Evolutionary conservation across 2,329 filamentous ascomycete species (phyloP), one percentile per base, ranked within the genome.

Genomic region (Xylaria sp.): DNA sequence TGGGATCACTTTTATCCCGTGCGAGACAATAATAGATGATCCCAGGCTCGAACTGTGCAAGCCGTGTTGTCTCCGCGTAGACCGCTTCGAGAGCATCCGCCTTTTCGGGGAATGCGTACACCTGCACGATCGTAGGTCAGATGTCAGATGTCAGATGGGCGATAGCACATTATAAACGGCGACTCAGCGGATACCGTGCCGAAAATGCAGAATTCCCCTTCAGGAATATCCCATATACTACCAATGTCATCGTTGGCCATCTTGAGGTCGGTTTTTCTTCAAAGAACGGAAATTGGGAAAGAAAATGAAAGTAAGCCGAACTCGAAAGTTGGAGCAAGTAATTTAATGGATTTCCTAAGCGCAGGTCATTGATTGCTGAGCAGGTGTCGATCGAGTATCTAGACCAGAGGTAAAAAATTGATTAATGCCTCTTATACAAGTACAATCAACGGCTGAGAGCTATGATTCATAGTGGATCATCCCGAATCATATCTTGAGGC

Each of bases 71-170:
- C 37, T 74, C 67, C 8, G 66, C 64, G 49, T 74, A 77, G 47
- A 75, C 65, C 2, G 66, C 66, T 43, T 74, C 74, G 9, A 75
- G 69, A 6, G 68, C 69, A 53, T 74, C 71, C 37, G 71, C 73
- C 35, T 74, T 69, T 35, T 74, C 68, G 9, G 72, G 70, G 54
- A 70, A 54, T 40, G 72, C 69, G 53, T 72, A 71, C n/a, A 75
- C 68, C 69, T 72, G 25, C 4, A 4, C 8, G 17, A 21, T 46
- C 11, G 13, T 48, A 27, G 8, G 9, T 35, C 31, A 35, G 15
- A 8, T 40, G 15, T 60, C 17, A 44, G 44, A 29, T n/a, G n/a
- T 7, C 13, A 15, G 27, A 3, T 43, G 38, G 13, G 47, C 2
- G 19, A 17, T 23, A 25, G 19, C 2, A 3, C 35, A 37, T 21